These are phyloP conservation scores for Pyricularia sp. DNA, from an alignment of 2,329 filamentous ascomycete species.

Conservation along the genomic window DNA sequence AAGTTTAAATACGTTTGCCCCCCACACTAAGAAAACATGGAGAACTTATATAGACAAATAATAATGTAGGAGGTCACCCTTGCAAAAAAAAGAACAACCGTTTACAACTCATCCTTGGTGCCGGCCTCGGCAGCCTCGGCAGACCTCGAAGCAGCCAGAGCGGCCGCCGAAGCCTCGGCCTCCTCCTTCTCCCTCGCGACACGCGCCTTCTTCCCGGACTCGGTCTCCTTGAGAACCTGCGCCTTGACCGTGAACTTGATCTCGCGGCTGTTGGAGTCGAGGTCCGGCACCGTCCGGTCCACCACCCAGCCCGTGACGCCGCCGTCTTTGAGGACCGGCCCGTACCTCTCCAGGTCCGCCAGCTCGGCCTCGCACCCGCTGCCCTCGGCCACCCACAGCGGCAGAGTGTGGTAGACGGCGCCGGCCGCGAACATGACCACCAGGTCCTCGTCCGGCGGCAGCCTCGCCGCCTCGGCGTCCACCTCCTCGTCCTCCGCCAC, in stretches of 20 bases:
- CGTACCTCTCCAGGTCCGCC: constrained; percentile 17
- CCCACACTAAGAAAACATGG: neutral
- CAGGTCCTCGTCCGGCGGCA: constrained; percentile 18
- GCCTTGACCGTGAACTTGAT: constrained; percentile 9
- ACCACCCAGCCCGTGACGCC: constrained; percentile 41
- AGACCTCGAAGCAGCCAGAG: neutral
- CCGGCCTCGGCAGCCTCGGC: neutral
- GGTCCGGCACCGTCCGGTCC: constrained; percentile 33
- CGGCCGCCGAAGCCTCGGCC: neutral
- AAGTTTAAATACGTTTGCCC: neutral
- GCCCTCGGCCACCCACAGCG: constrained; percentile 33
- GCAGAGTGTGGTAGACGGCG: constrained; percentile 34
- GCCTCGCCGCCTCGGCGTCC: constrained; percentile 11
- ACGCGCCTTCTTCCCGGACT: neutral
- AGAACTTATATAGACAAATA: neutral
- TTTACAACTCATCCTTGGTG: constrained; percentile 3
- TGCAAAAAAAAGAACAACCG: neutral
- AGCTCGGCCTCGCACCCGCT: constrained; percentile 29
- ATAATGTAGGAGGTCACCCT: neutral
- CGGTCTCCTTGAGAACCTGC: constrained; percentile 7
- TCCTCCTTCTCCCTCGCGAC: constrained; percentile 1
- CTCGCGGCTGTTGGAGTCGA: constrained; percentile 18
- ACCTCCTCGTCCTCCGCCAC: constrained; percentile 20
- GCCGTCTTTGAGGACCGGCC: constrained; percentile 11
- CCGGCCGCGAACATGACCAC: constrained; percentile 40